Conservation (phyloP, 345 rosid species). For the Turnera subulata region DNA sequence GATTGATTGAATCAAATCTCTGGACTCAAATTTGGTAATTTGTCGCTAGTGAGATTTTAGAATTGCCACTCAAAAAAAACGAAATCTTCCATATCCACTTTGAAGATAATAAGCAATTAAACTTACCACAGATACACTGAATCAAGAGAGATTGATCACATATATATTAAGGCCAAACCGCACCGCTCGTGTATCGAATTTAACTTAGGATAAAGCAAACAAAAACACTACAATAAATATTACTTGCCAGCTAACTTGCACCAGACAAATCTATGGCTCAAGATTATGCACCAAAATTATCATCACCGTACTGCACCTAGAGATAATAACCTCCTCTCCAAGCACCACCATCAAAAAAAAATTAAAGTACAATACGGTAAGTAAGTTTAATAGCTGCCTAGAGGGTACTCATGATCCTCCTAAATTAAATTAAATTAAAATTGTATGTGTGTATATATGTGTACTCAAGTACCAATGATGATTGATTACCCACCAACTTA, state of each 20-base stretch:
- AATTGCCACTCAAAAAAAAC: no score
- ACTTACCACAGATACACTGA: not conserved
- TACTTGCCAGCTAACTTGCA: conserved; percentile 14
- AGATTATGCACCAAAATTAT: not conserved
- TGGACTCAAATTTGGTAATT: no score
- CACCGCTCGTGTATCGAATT: not conserved
- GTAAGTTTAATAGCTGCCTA: no score
- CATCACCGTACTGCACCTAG: conserved; percentile 3
- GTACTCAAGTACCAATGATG: conserved; percentile 2
- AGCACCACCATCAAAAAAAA: no score
- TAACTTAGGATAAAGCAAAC: not conserved
- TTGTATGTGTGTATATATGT: no score
- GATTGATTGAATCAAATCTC: no score
- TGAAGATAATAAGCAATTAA: no score
- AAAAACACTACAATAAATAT: not conserved
- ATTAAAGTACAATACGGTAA: not conserved
- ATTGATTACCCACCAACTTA: conserved; percentile 1
- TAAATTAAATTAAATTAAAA: not conserved
- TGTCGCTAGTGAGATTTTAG: no score
- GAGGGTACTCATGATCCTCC: no score
- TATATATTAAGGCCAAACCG: not conserved
- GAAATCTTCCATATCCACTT: no score
- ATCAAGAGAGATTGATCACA: not conserved
- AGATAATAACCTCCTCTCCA: conserved; percentile 8
- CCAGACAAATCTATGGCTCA: conserved; percentile 7